Base-by-base conservation (phyloP, 176 grass and related monocot species). In the Musa acuminata region DNA sequence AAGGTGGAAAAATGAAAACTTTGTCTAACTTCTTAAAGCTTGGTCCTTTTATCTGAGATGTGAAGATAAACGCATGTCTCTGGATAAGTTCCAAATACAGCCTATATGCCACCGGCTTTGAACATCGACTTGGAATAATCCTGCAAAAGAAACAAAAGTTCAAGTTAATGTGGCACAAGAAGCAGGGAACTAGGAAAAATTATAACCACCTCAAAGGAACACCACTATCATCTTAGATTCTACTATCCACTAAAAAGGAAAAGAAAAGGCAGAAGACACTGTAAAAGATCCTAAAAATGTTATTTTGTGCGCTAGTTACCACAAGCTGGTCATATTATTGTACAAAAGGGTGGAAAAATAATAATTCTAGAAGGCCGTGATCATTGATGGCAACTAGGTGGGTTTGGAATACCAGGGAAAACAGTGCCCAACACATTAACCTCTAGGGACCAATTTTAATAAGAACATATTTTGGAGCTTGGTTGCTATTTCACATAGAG, bases 1-100 rank as follows among this genome's bases (percentile, higher is more conserved):
- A 76, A 29, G 35, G 35, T 35, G 53, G 43, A 26, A 80, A 9
- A 50, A 49, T 48, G 22, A 70, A 71, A 57, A 19, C 16, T 53
- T 71, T 83, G 24, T 9, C 67, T n/a, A 53, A 97, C 94, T 64
- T 93, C 77, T 72, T 87, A 79, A 93, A 93, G 83, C 91, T 90
- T 16, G 85, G 5, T 52, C 83, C 87, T 82, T 97, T 89, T 57
- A 93, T 93, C 81, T 97, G 87, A 58, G 83, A 80, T 68, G 49
- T 48, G 20, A 97, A 93, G 55, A 81, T 88, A 87, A 97, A 93
- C 80, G 85, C 87, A 85, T 97, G 87, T 80, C 90, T 90, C 69
- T 79, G 86, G 70, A 93, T 74, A 49, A 97, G 90, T 79, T 97
- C 93, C 82, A 97, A 69, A 83, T 97, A 97, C 17, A 97, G 87